Conservation (phyloP, 768 basidiomycete species). For the Amanita phalloides region DNA sequence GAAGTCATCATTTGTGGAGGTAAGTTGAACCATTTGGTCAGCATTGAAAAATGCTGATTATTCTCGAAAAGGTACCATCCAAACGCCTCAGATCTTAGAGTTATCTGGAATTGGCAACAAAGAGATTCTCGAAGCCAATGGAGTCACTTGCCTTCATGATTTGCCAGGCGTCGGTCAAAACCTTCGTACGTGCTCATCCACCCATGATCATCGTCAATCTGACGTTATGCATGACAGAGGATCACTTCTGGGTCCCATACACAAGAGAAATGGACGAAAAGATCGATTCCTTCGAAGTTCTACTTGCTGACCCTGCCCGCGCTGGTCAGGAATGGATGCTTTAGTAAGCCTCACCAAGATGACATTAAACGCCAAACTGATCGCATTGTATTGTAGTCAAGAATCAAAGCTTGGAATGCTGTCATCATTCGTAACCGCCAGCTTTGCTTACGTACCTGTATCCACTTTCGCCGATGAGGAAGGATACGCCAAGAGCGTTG, state of each 20-base stretch:
- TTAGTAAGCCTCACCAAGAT: not conserved
- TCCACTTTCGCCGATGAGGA: not conserved
- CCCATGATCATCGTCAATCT: conserved; percentile 4
- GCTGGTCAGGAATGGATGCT: conserved; percentile 4
- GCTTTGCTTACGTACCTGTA: not conserved
- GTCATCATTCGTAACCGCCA: not conserved
- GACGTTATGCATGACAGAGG: not conserved
- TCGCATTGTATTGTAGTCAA: not conserved
- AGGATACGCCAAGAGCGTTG: not conserved
- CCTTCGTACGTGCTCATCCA: conserved; percentile 29
- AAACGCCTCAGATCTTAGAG: conserved; percentile 23
- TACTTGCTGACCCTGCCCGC: not conserved
- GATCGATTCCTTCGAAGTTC: conserved; percentile 1
- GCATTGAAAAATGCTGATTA: not conserved
- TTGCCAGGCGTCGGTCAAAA: conserved; percentile 36
- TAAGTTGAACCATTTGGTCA: not conserved
- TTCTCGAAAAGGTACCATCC: conserved; percentile 14
- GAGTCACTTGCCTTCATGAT: conserved; percentile 25
- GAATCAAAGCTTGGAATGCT: conserved; percentile 3
- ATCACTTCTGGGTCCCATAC: conserved; percentile 4
- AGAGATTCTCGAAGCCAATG: conserved; percentile 21
- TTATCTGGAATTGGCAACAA: conserved; percentile 33
- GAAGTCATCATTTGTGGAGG: conserved; percentile 28
- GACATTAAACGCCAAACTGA: not conserved
- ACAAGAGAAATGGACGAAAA: conserved; percentile 1